Percentiles rank a stretch among this genome's conserved stretches.
These are phyloP conservation scores for Crucihimalaya himalaica DNA, from an alignment of 345 rosid species.

Conservation along the genomic window DNA sequence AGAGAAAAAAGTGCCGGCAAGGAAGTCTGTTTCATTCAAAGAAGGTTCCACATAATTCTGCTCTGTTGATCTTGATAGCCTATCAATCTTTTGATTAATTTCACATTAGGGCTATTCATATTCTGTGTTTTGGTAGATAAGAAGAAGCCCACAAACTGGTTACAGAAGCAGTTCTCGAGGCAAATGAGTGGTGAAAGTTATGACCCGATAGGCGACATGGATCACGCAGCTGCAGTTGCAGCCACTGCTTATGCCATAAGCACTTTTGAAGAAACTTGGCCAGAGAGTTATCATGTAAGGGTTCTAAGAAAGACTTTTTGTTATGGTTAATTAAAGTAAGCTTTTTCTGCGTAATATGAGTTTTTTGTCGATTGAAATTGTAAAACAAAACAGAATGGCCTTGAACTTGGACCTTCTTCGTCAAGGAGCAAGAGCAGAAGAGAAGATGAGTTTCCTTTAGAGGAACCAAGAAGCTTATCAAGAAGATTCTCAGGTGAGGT, in stretches of 20 bases:
- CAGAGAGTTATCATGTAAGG: slow-evolving; percentile 29
- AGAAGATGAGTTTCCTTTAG: slow-evolving; percentile 14
- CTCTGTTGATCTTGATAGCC: neutral
- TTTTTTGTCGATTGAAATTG: neutral
- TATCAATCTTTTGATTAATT: slow-evolving; percentile 3
- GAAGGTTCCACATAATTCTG: slow-evolving; percentile 30
- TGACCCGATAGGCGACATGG: slow-evolving; percentile 38
- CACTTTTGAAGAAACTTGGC: slow-evolving; percentile 30
- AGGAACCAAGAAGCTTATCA: slow-evolving; percentile 37
- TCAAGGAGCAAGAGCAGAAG: slow-evolving; percentile 31
- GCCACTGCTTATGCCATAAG: slow-evolving; percentile 43
- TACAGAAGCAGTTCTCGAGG: slow-evolving; percentile 38
- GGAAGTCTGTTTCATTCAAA: slow-evolving; percentile 42
- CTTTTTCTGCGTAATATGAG: neutral
- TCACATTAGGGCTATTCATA: neutral
- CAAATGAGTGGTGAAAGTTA: slow-evolving; percentile 35
- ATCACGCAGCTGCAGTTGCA: slow-evolving; percentile 41
- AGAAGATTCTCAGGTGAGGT: slow-evolving; percentile 38
- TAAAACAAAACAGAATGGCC: slow-evolving; percentile 28
- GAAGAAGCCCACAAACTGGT: slow-evolving; percentile 35
- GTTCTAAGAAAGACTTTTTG: neutral
- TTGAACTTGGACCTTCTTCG: slow-evolving; percentile 29
- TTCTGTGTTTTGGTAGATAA: slow-evolving; percentile 31
- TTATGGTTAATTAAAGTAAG: neutral
- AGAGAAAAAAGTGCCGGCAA: slow-evolving; percentile 32